Base-by-base conservation (phyloP, 441 rosid species). In the Populus hybrid region DNA sequence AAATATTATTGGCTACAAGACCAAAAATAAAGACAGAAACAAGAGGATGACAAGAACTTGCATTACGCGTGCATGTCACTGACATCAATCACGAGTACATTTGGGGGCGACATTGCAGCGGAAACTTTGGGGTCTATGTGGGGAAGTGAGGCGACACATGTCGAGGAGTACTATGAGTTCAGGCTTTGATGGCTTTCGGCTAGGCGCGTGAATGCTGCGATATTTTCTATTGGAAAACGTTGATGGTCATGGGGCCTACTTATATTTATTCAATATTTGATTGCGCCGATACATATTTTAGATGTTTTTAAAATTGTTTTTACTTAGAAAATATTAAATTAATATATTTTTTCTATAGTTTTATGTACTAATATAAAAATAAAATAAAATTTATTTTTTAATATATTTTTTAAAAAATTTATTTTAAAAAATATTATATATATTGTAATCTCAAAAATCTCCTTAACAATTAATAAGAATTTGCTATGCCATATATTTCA, bases 71-170 rank as follows among this genome's bases (percentile, higher is more conserved):
- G 79, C 75, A 5, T 2, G 67, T 5, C 64, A 6, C 61, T 78
- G 79, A 79, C 75, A 20, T 6, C 30, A 5, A 8, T 54, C 76
- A 73, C 77, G 82, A 78, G 80, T 79, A 65, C 68, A 35, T 75
- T 23, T 7, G 28, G 5, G 14, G 8, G 28, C 64, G 79, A 74
- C 81, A 67, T 11, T 24, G 35, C 42, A 10, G 76, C 83, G 70
- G 24, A 40, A 81, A 81, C 83, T 77, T 77, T 79, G 84, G 77
- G 72, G 32, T 67, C 23, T 12, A 10, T 67, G 82, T 59, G 75
- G 76, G 46, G 14, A 3, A 46, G 57, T 14, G 57, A 46, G 20
- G 57, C 20, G 57, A 46, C 57, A 46, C 57, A 14, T 12, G 57
- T 46, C 18, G 57, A 46, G 20, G 57, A 46, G 57, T 46, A 46